Percentiles rank a stretch among this genome's conserved stretches.
Evolutionary conservation across 2,329 filamentous ascomycete species (phyloP).

Genomic region (Graphium sp.): DNA sequence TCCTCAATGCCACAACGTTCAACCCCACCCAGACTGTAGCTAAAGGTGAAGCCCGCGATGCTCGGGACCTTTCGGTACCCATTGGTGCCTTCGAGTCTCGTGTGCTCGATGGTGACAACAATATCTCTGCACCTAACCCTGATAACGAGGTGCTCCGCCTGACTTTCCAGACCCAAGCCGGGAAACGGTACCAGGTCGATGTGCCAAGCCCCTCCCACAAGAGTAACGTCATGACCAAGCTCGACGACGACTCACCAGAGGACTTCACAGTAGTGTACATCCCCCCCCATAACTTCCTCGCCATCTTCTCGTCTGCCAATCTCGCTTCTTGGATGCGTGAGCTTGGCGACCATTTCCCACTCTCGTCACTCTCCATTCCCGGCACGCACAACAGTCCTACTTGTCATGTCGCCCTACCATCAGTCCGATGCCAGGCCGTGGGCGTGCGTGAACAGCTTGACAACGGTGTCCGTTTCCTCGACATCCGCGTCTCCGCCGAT

Average conservation of each 20-base stretch:
- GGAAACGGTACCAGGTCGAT: slow-evolving; percentile 55
- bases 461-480: slow-evolving; percentile 88
- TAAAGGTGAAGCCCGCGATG: slow-evolving; percentile 42
- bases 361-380: slow-evolving; percentile 75
- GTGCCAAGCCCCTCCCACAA: slow-evolving; percentile 44
- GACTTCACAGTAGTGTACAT: slow-evolving; percentile 53
- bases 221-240: slow-evolving; percentile 42
- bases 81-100: slow-evolving; percentile 50
- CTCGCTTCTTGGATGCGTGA: slow-evolving; percentile 68
- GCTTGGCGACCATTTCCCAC: slow-evolving; percentile 51
- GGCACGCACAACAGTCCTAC: slow-evolving; percentile 94
- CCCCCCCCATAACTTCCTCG: slow-evolving; percentile 32
- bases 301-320: slow-evolving; percentile 54
- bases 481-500: slow-evolving; percentile 55
- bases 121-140: slow-evolving; percentile 41
- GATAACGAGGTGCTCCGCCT: slow-evolving; percentile 55
- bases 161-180: slow-evolving; percentile 42
- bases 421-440: slow-evolving; percentile 83
- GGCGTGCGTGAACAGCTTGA: slow-evolving; percentile 60
- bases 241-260: slow-evolving; percentile 31
- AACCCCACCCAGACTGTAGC: slow-evolving; percentile 15
- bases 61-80: slow-evolving; percentile 43
- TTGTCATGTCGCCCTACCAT: slow-evolving; percentile 68
- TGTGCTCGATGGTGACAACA: slow-evolving; percentile 43
- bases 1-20: slow-evolving; percentile 24